Percentiles rank a stretch among this genome's conserved stretches.
Conservation (phyloP, 2,329 filamentous ascomycete species). For the Neofusicoccum ribis region DNA sequence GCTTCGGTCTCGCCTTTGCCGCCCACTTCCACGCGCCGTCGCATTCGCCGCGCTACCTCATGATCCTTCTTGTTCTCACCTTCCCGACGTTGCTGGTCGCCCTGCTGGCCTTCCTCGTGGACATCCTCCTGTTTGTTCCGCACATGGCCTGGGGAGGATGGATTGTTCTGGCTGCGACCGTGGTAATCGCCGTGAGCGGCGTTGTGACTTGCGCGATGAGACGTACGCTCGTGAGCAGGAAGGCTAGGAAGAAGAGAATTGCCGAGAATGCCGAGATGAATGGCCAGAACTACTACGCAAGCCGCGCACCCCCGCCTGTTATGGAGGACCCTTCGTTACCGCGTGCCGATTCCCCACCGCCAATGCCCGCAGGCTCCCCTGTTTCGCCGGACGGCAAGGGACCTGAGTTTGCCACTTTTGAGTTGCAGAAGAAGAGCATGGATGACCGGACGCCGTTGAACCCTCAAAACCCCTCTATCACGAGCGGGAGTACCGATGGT, state of each 20-base stretch:
- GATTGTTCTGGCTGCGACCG: slow-evolving; percentile 84
- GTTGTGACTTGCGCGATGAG: slow-evolving; percentile 94
- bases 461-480: slow-evolving; percentile 61
- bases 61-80: slow-evolving; percentile 80
- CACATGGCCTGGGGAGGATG: slow-evolving; percentile 94
- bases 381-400: slow-evolving; percentile 50
- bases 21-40: slow-evolving; percentile 86
- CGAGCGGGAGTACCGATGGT: slow-evolving; percentile 45
- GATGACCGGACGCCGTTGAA: slow-evolving; percentile 75
- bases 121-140: slow-evolving; percentile 91
- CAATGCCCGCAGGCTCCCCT: slow-evolving; percentile 38
- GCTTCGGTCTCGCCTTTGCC: slow-evolving; percentile 74
- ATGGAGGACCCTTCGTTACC: slow-evolving; percentile 38
- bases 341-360: slow-evolving; percentile 56
- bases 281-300: slow-evolving; percentile 80
- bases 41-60: slow-evolving; percentile 85
- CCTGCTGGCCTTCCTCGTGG: slow-evolving; percentile 85
- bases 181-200: slow-evolving; percentile 77
- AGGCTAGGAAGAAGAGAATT: slow-evolving; percentile 89
- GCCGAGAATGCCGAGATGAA: slow-evolving; percentile 97
- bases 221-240: slow-evolving; percentile 83
- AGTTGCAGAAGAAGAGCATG: slow-evolving; percentile 57
- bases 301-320: slow-evolving; percentile 47
- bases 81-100: slow-evolving; percentile 82
- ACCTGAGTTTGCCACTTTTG: slow-evolving; percentile 64